Base-by-base conservation (phyloP, 495 filamentous ascomycete species). In the Daldinia concentrica region DNA sequence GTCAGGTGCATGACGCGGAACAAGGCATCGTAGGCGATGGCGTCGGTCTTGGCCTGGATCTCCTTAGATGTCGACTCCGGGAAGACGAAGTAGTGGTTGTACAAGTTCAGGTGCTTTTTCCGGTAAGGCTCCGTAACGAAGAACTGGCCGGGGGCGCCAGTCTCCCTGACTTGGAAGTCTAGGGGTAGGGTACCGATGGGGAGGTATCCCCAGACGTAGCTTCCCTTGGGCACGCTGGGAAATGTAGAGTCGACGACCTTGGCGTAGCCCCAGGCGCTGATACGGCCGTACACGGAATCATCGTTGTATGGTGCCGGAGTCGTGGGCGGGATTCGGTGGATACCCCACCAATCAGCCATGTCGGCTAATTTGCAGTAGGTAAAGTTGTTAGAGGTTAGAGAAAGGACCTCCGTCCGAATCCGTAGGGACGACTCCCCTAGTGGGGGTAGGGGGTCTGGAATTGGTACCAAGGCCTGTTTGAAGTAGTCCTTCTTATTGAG, bases 261-360 rank as follows among this genome's bases (percentile, higher is more conserved):
- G 8, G 80, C 84, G 71, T 82, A 88, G 0, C 88, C 87, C 87
- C 88, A 90, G 15, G 82, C 83, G 27, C 84, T 83, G 27, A 85
- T 83, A 51, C 87, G 84, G 24, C 85, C 86, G 77, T 86, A 89
- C 1, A 73, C 66, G 11, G 76, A 41, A 5, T 64, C 30, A 71
- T 89, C 83, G 68, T 85, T 83, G 76, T 85, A 88, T 9, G 86
- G 83, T 0, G 79, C 79, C n/a, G 87, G 86, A 1, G 81, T 80
- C 7, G 75, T 64, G 0, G 72, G 57, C n/a, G 77, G 74, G 2
- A 78, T 65, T 1, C 71, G 74, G 74, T 82, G 80, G 43, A 80
- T 73, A 62, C 78, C 74, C 80, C 80, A 88, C 87, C 86, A 90
- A 22, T 73, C 74, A 0, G 87, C 54, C 11, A 85, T 8, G 48